These are phyloP conservation scores for Maudiozyma serrabonitensis DNA, from an alignment of 805 yeast genomes.

Conservation along the genomic window DNA sequence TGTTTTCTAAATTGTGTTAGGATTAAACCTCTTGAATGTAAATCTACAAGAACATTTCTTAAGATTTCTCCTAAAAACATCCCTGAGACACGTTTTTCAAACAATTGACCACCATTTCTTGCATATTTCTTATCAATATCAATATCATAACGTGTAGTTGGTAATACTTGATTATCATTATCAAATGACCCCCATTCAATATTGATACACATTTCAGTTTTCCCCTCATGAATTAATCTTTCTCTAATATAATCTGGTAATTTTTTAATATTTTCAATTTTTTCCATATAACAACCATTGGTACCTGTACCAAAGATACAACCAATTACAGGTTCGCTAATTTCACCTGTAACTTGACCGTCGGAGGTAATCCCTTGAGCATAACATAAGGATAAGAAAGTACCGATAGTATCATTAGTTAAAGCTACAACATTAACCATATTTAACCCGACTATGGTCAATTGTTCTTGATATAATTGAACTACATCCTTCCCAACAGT, in stretches of 20 bases:
- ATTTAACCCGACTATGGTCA: slow-evolving; percentile 50
- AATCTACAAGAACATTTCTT: slow-evolving; percentile 62
- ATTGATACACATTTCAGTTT: slow-evolving; percentile 73
- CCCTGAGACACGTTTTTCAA: slow-evolving; percentile 86
- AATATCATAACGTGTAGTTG: slow-evolving; percentile 68
- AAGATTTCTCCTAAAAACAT: slow-evolving; percentile 89
- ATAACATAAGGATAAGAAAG: slow-evolving; percentile 81
- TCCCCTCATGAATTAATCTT: slow-evolving; percentile 34
- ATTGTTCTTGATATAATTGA: slow-evolving; percentile 53
- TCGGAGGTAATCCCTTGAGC: slow-evolving; percentile 40
- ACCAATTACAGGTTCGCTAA: slow-evolving; percentile 74
- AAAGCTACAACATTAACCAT: slow-evolving; percentile 68
- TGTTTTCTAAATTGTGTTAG: slow-evolving; percentile 42
- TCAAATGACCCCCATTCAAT: slow-evolving; percentile 99
- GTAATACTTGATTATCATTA: slow-evolving; percentile 65
- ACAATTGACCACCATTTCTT: slow-evolving; percentile 81
- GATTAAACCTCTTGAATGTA: slow-evolving; percentile 47
- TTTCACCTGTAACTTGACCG: slow-evolving; percentile 41
- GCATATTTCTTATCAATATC: slow-evolving; percentile 57
- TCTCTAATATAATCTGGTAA: slow-evolving; percentile 40
- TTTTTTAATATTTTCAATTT: slow-evolving; percentile 63
- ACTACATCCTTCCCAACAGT: slow-evolving; percentile 81
- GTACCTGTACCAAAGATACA: slow-evolving; percentile 97
- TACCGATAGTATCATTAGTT: slow-evolving; percentile 94
- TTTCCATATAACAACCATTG: slow-evolving; percentile 88